These are phyloP conservation scores for Auricularia cornea DNA, from an alignment of 768 basidiomycete genomes.

Conservation along the genomic window DNA sequence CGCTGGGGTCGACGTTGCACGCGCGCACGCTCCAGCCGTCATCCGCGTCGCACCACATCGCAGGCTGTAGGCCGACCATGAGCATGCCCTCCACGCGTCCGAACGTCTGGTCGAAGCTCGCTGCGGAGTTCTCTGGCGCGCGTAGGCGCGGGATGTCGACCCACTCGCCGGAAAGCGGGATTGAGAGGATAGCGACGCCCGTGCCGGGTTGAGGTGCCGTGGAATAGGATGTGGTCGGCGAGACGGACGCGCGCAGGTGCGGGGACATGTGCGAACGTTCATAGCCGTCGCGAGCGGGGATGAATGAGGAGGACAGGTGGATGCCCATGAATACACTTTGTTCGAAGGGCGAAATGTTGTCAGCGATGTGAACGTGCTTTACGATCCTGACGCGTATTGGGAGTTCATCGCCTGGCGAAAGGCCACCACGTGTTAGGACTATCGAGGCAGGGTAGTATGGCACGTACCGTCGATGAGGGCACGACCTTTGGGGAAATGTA, in stretches of 20 bases:
- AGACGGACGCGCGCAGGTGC: background rate
- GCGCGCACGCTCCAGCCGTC: background rate
- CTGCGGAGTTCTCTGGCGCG: background rate
- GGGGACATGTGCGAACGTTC: background rate
- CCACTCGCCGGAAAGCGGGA: background rate
- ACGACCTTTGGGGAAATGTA: too few species aligned
- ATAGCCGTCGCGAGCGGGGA: background rate
- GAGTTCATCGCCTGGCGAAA: too few species aligned
- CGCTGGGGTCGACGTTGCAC: background rate
- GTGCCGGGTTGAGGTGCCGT: background rate
- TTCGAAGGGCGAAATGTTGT: background rate
- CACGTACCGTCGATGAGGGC: too few species aligned
- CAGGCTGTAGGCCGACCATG: background rate
- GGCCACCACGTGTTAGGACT: too few species aligned
- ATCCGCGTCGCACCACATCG: background rate
- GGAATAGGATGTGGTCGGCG: background rate
- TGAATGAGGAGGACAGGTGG: background rate
- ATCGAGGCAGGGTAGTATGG: too few species aligned
- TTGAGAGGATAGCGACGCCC: background rate
- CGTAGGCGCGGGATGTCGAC: background rate
- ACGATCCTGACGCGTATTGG: too few species aligned
- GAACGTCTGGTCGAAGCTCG: background rate
- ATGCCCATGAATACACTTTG: background rate
- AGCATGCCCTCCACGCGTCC: background rate
- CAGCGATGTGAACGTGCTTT: too few species aligned